Evolutionary conservation across 192 early-diverging fungal species (phyloP), one percentile per base, ranked within the genome.

Genomic region (Podila clonocystis): DNA sequence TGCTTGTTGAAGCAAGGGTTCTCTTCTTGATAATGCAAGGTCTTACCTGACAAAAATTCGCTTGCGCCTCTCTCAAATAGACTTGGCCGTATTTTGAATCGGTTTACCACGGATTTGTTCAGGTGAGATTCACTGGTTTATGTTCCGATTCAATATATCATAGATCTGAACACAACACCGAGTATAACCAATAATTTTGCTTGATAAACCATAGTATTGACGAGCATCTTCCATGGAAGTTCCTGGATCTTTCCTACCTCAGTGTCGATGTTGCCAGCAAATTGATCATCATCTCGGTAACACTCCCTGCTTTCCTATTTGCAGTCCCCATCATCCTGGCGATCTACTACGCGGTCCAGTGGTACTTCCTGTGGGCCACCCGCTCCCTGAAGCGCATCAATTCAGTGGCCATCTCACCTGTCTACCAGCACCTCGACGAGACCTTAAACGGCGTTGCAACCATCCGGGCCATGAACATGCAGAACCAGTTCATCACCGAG

Each of bases 1-100:
- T n/a, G 41, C 17, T 45, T 45, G 41, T 45, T 89, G 84, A 73
- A 71, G 62, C 89, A 83, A 61, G 87, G 80, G 59, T 82, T 89
- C 31, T 83, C 67, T 86, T 87, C 2, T 87, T 86, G 12, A 9
- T 4, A 20, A 9, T 4, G 5, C 57, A 58, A 28, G 6, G 3
- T 13, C 57, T 9, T 29, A 1, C 24, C 24, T 29, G 24, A 29
- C 28, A 29, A 11, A 15, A 11, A 28, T 29, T 9, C 13, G 15
- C 17, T 17, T 12, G 12, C 41, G 17, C 8, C 9, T 15, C 41
- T 45, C 41, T 45, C 41, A 41, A 12, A 12, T 45, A 45, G 41
- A 15, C 41, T 45, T 17, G 41, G 41, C 11, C 41, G 41, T 17
- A 45, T 45, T 45, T 4, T 45, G 13, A 45, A 45, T 15, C 41